A percentile compares a stretch with the other conserved stretches of the same genome.
These are phyloP conservation scores for Rhododendron simsii DNA, from an alignment of 148 eudicot species.

Conservation along the genomic window DNA sequence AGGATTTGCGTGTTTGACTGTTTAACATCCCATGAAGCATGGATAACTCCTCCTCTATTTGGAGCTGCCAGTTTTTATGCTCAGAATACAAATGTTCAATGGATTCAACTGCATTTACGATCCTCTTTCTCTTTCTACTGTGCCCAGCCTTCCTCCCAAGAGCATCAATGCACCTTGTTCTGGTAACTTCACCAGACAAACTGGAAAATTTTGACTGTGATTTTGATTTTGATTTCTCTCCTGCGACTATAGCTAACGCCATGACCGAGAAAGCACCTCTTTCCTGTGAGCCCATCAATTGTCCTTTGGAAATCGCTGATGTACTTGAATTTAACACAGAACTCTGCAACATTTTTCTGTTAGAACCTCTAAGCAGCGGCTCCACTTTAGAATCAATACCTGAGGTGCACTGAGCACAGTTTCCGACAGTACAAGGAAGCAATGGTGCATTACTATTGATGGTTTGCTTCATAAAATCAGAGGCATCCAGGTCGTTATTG, in stretches of 20 bases:
- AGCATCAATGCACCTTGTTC: slow-evolving; percentile 13
- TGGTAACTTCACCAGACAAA: slow-evolving; percentile 29
- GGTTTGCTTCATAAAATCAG: slow-evolving; percentile 28
- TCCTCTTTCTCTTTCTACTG: slow-evolving; percentile 35
- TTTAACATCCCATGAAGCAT: slow-evolving; percentile 25
- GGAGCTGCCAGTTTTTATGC: slow-evolving; percentile 38
- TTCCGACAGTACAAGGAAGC: slow-evolving; percentile 20
- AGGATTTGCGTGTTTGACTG: slow-evolving; percentile 23
- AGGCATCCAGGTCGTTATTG: slow-evolving; percentile 33
- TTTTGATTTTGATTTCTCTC: slow-evolving; percentile 29
- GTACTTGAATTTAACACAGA: slow-evolving; percentile 68
- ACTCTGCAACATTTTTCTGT: slow-evolving; percentile 62
- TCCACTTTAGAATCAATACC: slow-evolving; percentile 80
- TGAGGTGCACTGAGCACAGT: slow-evolving; percentile 46
- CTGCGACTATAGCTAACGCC: slow-evolving; percentile 33
- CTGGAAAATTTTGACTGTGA: slow-evolving; percentile 23
- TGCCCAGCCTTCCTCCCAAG: slow-evolving; percentile 15
- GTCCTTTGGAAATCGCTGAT: slow-evolving; percentile 82
- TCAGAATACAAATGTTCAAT: slow-evolving; percentile 39
- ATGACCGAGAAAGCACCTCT: slow-evolving; percentile 39
- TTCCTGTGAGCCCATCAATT: slow-evolving; percentile 82
- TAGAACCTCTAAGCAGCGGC: slow-evolving; percentile 64
- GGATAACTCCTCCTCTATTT: slow-evolving; percentile 36
- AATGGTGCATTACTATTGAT: slow-evolving; percentile 20
- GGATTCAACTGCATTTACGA: slow-evolving; percentile 40